Evolutionary conservation across 805 yeast species (phyloP).

Genomic region (Pichia cabralensis): DNA sequence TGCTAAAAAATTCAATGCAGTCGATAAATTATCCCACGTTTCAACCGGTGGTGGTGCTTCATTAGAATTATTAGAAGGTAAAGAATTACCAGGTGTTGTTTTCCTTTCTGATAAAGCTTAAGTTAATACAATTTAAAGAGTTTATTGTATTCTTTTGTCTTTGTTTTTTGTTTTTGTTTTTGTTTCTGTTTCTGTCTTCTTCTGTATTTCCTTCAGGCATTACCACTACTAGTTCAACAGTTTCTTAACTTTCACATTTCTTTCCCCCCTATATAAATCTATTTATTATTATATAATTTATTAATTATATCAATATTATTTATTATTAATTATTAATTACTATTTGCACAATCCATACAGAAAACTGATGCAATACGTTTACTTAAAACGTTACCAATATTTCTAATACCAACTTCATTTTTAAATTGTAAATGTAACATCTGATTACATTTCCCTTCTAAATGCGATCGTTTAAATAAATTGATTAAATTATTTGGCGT

Average conservation of each 20-base stretch:
- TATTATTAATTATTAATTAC: too few species aligned
- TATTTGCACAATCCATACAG: not conserved
- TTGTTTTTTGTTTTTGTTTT: not conserved
- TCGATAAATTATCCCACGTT: constrained; percentile 93
- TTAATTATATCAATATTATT: too few species aligned
- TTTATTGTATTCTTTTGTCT: too few species aligned
- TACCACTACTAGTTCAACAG: too few species aligned
- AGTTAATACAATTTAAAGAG: too few species aligned
- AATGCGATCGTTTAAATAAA: constrained; percentile 27
- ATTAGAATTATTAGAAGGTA: constrained; percentile 96
- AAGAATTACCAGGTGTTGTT: constrained; percentile 94
- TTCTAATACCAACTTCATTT: constrained; percentile 40
- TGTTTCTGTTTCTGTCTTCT: not conserved
- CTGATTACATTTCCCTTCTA: constrained; percentile 8
- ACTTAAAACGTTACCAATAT: constrained; percentile 42
- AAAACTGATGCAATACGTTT: constrained; percentile 37
- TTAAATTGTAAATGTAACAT: constrained; percentile 15
- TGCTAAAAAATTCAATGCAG: constrained; percentile 96
- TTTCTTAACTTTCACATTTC: too few species aligned
- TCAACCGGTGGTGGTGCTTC: constrained; percentile 99
- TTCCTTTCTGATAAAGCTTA: constrained; percentile 66
- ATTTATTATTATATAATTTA: too few species aligned
- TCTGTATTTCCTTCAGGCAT: too few species aligned
- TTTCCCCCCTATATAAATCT: too few species aligned
- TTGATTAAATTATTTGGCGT: constrained; percentile 59